Base-by-base conservation (phyloP, 202 grass and related monocot genomes). In the Bolboschoenoplectus hybrid region DNA sequence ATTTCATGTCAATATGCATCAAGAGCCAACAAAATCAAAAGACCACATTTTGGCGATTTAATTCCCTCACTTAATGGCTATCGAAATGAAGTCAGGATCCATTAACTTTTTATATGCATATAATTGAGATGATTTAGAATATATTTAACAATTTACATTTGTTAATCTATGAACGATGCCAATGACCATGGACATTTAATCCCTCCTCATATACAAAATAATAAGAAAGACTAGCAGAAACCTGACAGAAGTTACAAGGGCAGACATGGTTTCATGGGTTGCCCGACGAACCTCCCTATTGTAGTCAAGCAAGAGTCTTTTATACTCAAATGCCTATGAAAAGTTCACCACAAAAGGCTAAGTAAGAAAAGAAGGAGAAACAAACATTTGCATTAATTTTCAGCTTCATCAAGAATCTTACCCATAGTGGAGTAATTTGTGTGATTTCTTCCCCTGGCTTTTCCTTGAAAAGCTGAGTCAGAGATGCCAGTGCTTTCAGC, bases 241-340 rank as follows among this genome's bases (percentile, higher is more conserved):
- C 95, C 91, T 94, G 87, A 98, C 84, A 67, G 87, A 77, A 51
- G 63, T 94, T 43, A 95, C 91, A 74, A 95, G 91, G 79, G 85
- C 90, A 80, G 90, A 85, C 95, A 98, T 98, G 78, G 91, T 89
- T 61, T 95, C 95, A 67, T 92, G 93, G 53, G 93, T 98, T 87
- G 93, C 88, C 79, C 91, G 90, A 39, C 95, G 95, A 85, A 95
- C 95, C 11, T 98, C 95, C 90, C 95, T 92, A 73, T 95, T 95
- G 70, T 95, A 98, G 84, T 98, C 95, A 84, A 92, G 91, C 68
- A 95, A 86, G 80, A 98, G 75, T 76, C 82, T 91, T 88, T 92
- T 98, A 87, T 98, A 98, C 87, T 98, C 95, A 62, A 98, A 98
- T 88, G 89, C 86, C 95, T 98, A 26, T n/a, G 45, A 69, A 67